phyloP scores from a whole-genome alignment of 2,329 filamentous ascomycete species.

The Tolypocladium ophioglossoides region DNA sequence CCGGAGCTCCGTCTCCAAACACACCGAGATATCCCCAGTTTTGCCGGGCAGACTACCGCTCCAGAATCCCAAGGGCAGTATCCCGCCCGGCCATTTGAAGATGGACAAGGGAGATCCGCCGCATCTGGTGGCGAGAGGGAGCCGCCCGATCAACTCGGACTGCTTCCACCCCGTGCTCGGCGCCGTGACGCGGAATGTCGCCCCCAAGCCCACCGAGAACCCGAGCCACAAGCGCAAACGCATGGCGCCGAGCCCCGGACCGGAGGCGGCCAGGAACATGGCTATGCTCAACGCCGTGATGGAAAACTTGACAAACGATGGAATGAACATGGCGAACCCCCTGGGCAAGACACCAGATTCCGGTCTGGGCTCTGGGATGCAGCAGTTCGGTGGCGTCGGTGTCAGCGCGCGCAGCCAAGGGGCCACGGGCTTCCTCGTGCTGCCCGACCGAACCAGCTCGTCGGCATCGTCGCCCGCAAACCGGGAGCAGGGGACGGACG shows the following conservation, averaged over 20 bases:
- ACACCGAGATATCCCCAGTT: slow-evolving; percentile 28
- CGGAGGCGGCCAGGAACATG: slow-evolving; percentile 3
- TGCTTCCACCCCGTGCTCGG: slow-evolving; percentile 23
- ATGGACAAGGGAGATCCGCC: slow-evolving; percentile 4
- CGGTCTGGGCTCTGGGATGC: background rate
- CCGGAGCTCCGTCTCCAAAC: slow-evolving; percentile 30
- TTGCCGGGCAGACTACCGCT: slow-evolving; percentile 35
- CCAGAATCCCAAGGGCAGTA: slow-evolving; percentile 8
- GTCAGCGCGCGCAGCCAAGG: background rate
- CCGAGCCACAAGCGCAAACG: slow-evolving; percentile 22
- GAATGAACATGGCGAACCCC: background rate
- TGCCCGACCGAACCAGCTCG: slow-evolving; percentile 22
- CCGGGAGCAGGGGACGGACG: slow-evolving; percentile 10
- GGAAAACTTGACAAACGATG: background rate
- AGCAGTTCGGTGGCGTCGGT: background rate
- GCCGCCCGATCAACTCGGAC: slow-evolving; percentile 8
- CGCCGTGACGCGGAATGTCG: slow-evolving; percentile 19
- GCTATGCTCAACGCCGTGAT: background rate
- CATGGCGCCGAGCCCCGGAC: slow-evolving; percentile 14
- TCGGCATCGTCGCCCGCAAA: slow-evolving; percentile 20
- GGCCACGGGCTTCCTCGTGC: slow-evolving; percentile 3
- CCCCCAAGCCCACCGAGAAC: slow-evolving; percentile 5
- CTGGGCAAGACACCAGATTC: background rate
- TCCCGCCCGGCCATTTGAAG: slow-evolving; percentile 1
- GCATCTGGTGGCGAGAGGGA: background rate